Evolutionary conservation across 768 basidiomycete species (phyloP).

Genomic region (Lactarius sp.): DNA sequence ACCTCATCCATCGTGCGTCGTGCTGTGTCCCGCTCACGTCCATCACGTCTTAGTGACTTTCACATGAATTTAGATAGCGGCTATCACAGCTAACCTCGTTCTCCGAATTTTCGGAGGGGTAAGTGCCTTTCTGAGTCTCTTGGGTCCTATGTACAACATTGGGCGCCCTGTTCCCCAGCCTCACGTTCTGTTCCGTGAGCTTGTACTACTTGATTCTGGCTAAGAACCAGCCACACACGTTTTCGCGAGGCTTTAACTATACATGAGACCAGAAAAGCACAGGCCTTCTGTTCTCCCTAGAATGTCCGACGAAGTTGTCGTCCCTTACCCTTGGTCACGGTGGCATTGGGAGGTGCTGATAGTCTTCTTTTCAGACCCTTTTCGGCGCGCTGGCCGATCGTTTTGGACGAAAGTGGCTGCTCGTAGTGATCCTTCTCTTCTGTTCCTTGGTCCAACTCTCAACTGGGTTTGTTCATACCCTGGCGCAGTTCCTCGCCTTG

Average conservation of each 20-base stretch:
- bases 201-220: too few relatives aligned
- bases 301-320: not conserved
- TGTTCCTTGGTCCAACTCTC: slow-evolving; percentile 73
- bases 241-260: too few relatives aligned
- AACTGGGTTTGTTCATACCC: slow-evolving; percentile 75
- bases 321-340: not conserved
- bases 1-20: slow-evolving; percentile 42
- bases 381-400: slow-evolving; percentile 84
- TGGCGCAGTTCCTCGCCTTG: slow-evolving; percentile 70
- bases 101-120: slow-evolving; percentile 77
- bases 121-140: slow-evolving; percentile 23
- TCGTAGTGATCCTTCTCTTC: slow-evolving; percentile 68
- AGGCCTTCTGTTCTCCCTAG: not conserved
- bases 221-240: too few relatives aligned
- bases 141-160: not conserved
- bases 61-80: slow-evolving; percentile 45
- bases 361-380: slow-evolving; percentile 39
- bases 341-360: not conserved
- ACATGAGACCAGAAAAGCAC: too few relatives aligned
- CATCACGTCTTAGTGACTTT: not conserved
- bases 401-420: slow-evolving; percentile 90
- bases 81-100: slow-evolving; percentile 86
- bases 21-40: not conserved
- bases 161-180: too few relatives aligned
- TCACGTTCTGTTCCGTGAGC: too few relatives aligned